phyloP scores from a whole-genome alignment of 257 asterid genomes.

The Solanum commersonii region DNA sequence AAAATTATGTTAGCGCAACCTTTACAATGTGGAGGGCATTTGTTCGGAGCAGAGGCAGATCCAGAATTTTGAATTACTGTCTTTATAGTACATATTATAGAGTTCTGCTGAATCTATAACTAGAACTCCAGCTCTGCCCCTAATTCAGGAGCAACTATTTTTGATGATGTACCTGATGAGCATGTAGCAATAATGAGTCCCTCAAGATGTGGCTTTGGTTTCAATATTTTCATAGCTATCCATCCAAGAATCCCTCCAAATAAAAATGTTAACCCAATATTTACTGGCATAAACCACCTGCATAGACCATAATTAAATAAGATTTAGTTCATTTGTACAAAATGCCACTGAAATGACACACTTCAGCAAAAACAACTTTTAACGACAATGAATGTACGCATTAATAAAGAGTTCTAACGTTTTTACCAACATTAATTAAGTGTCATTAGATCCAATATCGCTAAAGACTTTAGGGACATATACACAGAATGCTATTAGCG shows the following conservation, averaged over 20 bases:
- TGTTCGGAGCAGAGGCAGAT: not conserved
- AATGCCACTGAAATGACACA: not conserved
- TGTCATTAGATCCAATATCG: too few relatives aligned
- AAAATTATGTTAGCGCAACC: not conserved
- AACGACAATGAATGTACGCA: too few relatives aligned
- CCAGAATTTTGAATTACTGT: not conserved
- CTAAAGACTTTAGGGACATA: too few relatives aligned
- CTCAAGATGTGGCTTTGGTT: conserved; percentile 58
- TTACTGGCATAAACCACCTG: conserved; percentile 97
- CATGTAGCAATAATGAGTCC: conserved; percentile 60
- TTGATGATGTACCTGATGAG: conserved; percentile 45
- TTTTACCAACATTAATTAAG: too few relatives aligned
- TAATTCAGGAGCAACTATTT: not conserved
- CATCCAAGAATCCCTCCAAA: conserved; percentile 75
- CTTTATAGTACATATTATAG: too few relatives aligned
- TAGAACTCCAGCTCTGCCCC: not conserved
- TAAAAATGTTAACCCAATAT: conserved; percentile 64
- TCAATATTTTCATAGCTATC: conserved; percentile 61
- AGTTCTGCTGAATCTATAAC: not conserved
- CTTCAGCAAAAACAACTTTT: too few relatives aligned
- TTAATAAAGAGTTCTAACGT: too few relatives aligned
- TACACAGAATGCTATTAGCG: too few relatives aligned
- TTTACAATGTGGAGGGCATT: not conserved
- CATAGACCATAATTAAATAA: not conserved
- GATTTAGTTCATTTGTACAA: not conserved